phyloP scores from a whole-genome alignment of 2,329 filamentous ascomycete species.

The Beauveria bassiana region DNA sequence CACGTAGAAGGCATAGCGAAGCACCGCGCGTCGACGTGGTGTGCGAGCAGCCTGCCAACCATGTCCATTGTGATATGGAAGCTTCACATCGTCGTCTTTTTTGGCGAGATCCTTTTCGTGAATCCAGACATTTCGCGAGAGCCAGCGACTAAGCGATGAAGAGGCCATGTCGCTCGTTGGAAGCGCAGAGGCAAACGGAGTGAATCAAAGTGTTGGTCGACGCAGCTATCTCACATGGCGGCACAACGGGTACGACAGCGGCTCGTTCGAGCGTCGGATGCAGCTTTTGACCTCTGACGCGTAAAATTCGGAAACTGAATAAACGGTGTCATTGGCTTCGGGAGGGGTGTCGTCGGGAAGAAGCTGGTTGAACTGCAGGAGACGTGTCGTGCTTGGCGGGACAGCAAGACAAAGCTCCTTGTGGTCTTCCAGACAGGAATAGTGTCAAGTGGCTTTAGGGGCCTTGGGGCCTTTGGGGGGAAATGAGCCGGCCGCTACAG shows the following conservation, averaged over 20 bases:
- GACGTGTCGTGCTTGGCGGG: neutral
- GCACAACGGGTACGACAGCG: neutral
- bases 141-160: constrained; percentile 15
- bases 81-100: constrained; percentile 48
- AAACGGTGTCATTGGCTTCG: neutral
- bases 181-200: neutral
- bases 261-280: neutral
- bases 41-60: constrained; percentile 35
- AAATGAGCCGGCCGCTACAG: neutral
- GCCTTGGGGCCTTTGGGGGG: neutral
- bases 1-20: constrained; percentile 41
- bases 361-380: neutral
- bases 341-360: neutral
- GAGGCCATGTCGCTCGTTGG: constrained; percentile 1
- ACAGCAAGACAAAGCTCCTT: too few relatives aligned
- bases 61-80: constrained; percentile 18
- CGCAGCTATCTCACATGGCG: constrained; percentile 2
- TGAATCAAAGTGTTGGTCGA: neutral
- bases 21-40: constrained; percentile 44
- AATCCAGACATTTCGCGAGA: constrained; percentile 34
- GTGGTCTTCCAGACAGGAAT: too few relatives aligned
- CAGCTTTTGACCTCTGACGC: neutral
- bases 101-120: constrained; percentile 51
- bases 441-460: neutral
- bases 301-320: neutral